Percentiles rank a stretch among this genome's conserved stretches.
phyloP scores from a whole-genome alignment of 2,329 filamentous ascomycete genomes.

The Helotiales sp. region DNA sequence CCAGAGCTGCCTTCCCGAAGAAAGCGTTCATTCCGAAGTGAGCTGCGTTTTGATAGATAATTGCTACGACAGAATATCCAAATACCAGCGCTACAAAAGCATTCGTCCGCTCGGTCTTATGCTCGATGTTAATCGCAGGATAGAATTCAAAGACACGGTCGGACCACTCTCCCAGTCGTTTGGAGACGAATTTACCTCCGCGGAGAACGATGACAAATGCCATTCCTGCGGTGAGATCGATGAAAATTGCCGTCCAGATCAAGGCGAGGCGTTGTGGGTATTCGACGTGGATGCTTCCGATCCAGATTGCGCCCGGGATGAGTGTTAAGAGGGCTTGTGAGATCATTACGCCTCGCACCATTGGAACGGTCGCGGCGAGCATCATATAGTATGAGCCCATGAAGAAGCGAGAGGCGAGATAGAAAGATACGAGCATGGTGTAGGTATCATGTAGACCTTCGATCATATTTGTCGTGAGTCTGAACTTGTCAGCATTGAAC shows the following conservation, averaged over 20 bases:
- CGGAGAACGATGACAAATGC: constrained; percentile 50
- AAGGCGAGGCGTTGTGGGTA: constrained; percentile 59
- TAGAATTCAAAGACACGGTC: constrained; percentile 59
- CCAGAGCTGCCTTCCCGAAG: constrained; percentile 65
- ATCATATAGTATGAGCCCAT: constrained; percentile 54
- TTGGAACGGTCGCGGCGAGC: constrained; percentile 57
- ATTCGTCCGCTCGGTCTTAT: constrained; percentile 66
- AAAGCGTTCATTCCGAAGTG: constrained; percentile 60
- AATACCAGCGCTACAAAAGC: constrained; percentile 69
- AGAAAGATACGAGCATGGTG: constrained; percentile 63
- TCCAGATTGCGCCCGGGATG: constrained; percentile 61
- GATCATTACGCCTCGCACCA: constrained; percentile 62
- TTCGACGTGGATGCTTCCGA: constrained; percentile 60
- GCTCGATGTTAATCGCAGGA: constrained; percentile 68
- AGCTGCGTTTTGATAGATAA: constrained; percentile 62
- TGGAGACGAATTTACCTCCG: constrained; percentile 39
- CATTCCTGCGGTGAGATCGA: constrained; percentile 58
- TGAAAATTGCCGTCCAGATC: constrained; percentile 59
- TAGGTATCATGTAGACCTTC: constrained; percentile 62
- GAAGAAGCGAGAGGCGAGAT: constrained; percentile 62
- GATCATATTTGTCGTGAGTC: constrained; percentile 66
- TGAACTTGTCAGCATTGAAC: constrained; percentile 28
- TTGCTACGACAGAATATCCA: constrained; percentile 65
- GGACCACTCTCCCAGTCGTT: constrained; percentile 26
- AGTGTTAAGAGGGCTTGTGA: constrained; percentile 51